These are phyloP conservation scores for Torrubiella hemipterigena DNA, from an alignment of 2,329 filamentous ascomycete genomes.

Conservation along the genomic window DNA sequence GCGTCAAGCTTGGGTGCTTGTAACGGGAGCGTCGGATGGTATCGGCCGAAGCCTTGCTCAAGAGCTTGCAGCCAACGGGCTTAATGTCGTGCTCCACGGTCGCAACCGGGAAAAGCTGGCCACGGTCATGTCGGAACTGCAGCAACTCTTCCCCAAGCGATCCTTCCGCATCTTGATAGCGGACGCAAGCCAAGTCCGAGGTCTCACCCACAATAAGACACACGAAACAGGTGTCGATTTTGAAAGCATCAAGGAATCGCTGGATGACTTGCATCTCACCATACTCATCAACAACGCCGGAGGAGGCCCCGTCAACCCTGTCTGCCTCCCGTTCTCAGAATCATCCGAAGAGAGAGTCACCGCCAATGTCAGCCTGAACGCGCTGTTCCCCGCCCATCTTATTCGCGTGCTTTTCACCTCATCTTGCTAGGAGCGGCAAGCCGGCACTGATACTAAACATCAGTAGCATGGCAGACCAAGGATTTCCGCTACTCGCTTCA, in stretches of 20 bases:
- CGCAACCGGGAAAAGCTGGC: constrained; percentile 36
- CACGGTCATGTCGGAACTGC: constrained; percentile 24
- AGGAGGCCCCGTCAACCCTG: constrained; percentile 17
- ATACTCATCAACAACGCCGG: constrained; percentile 47
- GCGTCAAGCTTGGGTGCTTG: constrained; percentile 27
- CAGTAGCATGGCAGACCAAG: constrained; percentile 29
- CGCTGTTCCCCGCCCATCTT: constrained; percentile 34
- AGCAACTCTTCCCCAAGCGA: constrained; percentile 22
- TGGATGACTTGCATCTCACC: constrained; percentile 28
- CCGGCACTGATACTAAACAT: constrained; percentile 38
- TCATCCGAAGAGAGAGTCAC: constrained; percentile 21
- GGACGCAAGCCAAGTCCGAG: constrained; percentile 20
- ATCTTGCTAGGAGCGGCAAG: constrained; percentile 22
- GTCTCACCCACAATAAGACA: too few relatives aligned
- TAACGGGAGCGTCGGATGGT: constrained; percentile 43
- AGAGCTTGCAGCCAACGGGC: constrained; percentile 37
- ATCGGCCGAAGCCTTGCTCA: constrained; percentile 38
- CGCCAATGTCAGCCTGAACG: constrained; percentile 31
- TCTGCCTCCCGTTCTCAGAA: constrained; percentile 22
- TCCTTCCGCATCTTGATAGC: constrained; percentile 28
- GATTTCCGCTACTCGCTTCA: constrained; percentile 30
- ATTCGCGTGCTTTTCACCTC: constrained; percentile 27
- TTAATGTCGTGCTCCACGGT: constrained; percentile 47
- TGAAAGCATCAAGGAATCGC: constrained; percentile 7
- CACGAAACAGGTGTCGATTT: constrained; percentile 12